These are phyloP conservation scores for Diddensiella transvaalensis DNA, from an alignment of 805 yeast genomes.

Conservation along the genomic window DNA sequence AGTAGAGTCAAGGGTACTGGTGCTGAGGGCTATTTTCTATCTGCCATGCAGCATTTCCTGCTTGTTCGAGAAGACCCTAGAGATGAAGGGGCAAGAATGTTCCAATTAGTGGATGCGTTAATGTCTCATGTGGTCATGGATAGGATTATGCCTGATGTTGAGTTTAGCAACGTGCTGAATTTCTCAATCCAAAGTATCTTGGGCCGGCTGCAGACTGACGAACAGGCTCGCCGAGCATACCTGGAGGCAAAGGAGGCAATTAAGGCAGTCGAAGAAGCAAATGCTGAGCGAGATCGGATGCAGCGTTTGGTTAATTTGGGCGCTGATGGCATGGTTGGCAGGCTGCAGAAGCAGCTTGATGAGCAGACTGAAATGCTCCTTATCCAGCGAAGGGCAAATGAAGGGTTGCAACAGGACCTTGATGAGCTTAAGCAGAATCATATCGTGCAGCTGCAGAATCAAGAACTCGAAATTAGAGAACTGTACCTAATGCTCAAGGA, in stretches of 20 bases:
- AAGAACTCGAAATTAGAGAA: constrained; percentile 58
- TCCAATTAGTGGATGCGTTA: constrained; percentile 61
- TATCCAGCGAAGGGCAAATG: constrained; percentile 58
- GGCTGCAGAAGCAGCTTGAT: constrained; percentile 54
- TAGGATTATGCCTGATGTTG: constrained; percentile 40
- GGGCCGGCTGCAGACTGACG: constrained; percentile 77
- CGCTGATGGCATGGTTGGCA: constrained; percentile 66
- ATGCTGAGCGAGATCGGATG: constrained; percentile 59
- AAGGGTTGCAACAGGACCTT: constrained; percentile 56
- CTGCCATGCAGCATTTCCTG: constrained; percentile 65
- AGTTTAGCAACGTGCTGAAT: constrained; percentile 64
- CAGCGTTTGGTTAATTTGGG: constrained; percentile 68
- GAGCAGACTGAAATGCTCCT: constrained; percentile 60
- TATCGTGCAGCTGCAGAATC: constrained; percentile 34
- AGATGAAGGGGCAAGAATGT: constrained; percentile 45
- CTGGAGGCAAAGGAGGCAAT: constrained; percentile 52
- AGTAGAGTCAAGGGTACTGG: constrained; percentile 52
- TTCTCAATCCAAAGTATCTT: constrained; percentile 71
- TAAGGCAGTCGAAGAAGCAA: constrained; percentile 51
- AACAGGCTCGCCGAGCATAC: constrained; percentile 72
- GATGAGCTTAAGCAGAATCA: constrained; percentile 52
- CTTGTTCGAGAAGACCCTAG: constrained; percentile 41
- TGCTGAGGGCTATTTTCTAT: constrained; percentile 55
- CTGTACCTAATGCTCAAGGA: constrained; percentile 56
- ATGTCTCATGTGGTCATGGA: constrained; percentile 58